Evolutionary conservation across 2,329 filamentous ascomycete species (phyloP).

Genomic region (Podosphaera aphanis): DNA sequence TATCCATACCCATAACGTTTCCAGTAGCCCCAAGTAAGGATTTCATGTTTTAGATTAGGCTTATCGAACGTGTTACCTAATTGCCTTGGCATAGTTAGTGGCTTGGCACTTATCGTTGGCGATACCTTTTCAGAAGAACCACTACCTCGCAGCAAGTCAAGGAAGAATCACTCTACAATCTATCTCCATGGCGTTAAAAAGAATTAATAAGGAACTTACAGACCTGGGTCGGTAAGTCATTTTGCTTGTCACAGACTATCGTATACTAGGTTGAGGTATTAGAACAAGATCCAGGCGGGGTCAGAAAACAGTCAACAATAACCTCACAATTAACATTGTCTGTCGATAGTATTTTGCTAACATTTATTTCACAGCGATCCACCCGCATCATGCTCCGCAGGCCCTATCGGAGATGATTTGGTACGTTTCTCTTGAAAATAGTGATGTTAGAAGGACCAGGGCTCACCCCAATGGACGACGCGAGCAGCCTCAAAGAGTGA

Average conservation of each 20-base stretch:
- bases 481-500: conserved; percentile 1
- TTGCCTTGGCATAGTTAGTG: background rate
- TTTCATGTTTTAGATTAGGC: background rate
- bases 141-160: background rate
- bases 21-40: too few relatives aligned
- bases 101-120: background rate
- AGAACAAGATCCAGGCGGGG: conserved; percentile 11
- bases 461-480: conserved; percentile 8
- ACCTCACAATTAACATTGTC: conserved; percentile 6
- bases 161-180: background rate
- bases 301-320: conserved; percentile 16
- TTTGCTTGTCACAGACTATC: conserved; percentile 6
- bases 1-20: too few relatives aligned
- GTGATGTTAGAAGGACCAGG: conserved; percentile 5
- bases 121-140: background rate
- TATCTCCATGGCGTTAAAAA: conserved; percentile 59
- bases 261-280: conserved; percentile 11
- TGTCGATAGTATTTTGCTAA: conserved; percentile 6
- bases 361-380: conserved; percentile 45
- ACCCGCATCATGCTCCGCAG: conserved; percentile 94
- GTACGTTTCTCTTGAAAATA: conserved; percentile 32
- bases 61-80: background rate
- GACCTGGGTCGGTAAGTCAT: conserved; percentile 61
- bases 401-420: conserved; percentile 87
- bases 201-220: conserved; percentile 84